Conservation (phyloP, 2,329 filamentous ascomycete genomes). For the Exophiala mesophila region DNA sequence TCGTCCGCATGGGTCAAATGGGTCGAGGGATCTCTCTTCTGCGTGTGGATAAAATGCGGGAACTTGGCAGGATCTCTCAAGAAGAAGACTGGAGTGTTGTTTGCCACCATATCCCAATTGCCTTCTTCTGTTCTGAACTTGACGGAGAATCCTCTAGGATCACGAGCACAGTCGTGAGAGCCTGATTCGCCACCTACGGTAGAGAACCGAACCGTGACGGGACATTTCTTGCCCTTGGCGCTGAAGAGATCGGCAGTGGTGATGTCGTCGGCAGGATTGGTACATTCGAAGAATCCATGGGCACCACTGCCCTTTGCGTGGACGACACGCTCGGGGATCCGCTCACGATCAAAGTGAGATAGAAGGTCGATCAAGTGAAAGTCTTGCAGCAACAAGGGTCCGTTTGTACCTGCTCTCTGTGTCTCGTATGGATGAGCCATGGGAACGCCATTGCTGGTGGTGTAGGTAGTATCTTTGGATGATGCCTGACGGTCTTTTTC, state of each 20-base stretch:
- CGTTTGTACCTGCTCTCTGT: conserved; percentile 53
- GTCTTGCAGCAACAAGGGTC: conserved; percentile 59
- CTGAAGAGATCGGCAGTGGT: conserved; percentile 47
- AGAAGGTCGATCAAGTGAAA: conserved; percentile 62
- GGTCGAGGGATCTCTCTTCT: conserved; percentile 55
- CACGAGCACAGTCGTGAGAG: conserved; percentile 65
- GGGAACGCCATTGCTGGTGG: conserved; percentile 47
- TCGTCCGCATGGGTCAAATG: conserved; percentile 41
- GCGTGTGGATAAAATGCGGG: conserved; percentile 57
- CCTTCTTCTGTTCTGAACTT: conserved; percentile 71
- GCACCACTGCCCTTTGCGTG: conserved; percentile 38
- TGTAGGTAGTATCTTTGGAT: conserved; percentile 33
- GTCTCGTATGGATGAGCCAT: conserved; percentile 45
- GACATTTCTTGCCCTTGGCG: conserved; percentile 63
- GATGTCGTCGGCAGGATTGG: conserved; percentile 48
- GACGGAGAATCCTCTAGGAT: conserved; percentile 66
- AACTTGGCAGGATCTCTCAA: conserved; percentile 61
- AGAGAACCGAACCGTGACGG: conserved; percentile 64
- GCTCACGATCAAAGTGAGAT: conserved; percentile 36
- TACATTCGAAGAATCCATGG: conserved; percentile 36
- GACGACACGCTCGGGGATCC: conserved; percentile 43
- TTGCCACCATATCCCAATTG: conserved; percentile 69
- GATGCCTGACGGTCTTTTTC: conserved; percentile 38
- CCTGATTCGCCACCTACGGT: conserved; percentile 71
- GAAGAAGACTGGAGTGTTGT: conserved; percentile 66